phyloP scores from a whole-genome alignment of 2,329 filamentous ascomycete species.

The Fusarium caatingaense region DNA sequence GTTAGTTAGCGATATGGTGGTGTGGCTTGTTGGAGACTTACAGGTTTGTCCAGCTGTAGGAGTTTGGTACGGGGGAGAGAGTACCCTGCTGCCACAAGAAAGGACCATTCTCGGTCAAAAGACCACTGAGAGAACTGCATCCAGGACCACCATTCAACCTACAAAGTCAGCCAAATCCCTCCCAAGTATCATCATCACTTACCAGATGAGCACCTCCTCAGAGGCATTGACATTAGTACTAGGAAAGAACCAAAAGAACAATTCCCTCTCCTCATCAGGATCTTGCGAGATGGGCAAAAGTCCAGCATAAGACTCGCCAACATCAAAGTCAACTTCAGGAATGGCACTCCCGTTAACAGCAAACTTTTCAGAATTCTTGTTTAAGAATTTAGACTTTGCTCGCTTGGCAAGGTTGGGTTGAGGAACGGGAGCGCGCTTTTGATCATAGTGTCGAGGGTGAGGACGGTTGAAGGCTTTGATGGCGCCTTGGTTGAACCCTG shows the following conservation, averaged over 20 bases:
- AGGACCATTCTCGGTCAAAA: slow-evolving; percentile 82
- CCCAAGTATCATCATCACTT: not conserved
- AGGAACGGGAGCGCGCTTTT: slow-evolving; percentile 14
- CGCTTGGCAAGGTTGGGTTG: slow-evolving; percentile 21
- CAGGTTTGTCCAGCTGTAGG: slow-evolving; percentile 79
- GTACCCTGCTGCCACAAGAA: slow-evolving; percentile 79
- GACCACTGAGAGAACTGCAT: slow-evolving; percentile 42
- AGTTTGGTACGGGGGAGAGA: slow-evolving; percentile 70
- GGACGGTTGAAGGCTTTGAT: slow-evolving; percentile 36
- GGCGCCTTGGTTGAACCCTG: slow-evolving; percentile 40
- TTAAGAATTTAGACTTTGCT: slow-evolving; percentile 37
- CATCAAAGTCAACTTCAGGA: slow-evolving; percentile 76
- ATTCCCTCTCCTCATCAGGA: slow-evolving; percentile 60
- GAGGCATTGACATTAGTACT: slow-evolving; percentile 60
- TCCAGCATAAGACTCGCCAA: slow-evolving; percentile 74
- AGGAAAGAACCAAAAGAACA: slow-evolving; percentile 77
- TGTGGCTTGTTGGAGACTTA: not conserved
- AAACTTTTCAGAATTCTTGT: slow-evolving; percentile 55
- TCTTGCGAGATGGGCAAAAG: slow-evolving; percentile 66
- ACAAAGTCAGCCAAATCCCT: slow-evolving; percentile 50
- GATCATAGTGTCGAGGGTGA: slow-evolving; percentile 19
- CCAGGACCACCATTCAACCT: slow-evolving; percentile 56
- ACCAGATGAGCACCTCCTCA: slow-evolving; percentile 72
- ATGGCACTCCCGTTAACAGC: slow-evolving; percentile 72
- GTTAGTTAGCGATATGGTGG: not conserved